These are phyloP conservation scores for Penicillium canariense DNA, from an alignment of 495 filamentous ascomycete genomes.

Conservation along the genomic window DNA sequence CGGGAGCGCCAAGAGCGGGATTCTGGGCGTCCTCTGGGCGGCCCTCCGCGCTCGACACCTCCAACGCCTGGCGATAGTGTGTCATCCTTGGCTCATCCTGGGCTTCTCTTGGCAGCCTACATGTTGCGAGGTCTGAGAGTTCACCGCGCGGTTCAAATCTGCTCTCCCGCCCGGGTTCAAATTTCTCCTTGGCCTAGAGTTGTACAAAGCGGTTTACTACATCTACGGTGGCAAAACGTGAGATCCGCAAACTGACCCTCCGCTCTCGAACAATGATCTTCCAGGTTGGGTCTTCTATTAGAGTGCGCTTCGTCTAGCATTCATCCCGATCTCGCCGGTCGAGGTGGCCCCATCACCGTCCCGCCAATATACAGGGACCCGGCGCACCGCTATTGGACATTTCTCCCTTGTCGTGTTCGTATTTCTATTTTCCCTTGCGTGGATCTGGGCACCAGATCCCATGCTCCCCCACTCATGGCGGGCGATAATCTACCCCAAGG, in stretches of 20 bases:
- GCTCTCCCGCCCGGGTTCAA: slow-evolving; percentile 7
- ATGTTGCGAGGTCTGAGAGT: slow-evolving; percentile 25
- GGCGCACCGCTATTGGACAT: not conserved
- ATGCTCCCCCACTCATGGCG: slow-evolving; percentile 24
- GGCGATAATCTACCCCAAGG: slow-evolving; percentile 22
- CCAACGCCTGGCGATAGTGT: slow-evolving; percentile 19
- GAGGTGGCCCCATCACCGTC: not conserved
- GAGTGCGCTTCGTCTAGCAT: not conserved
- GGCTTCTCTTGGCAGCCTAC: slow-evolving; percentile 28
- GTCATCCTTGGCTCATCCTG: slow-evolving; percentile 25
- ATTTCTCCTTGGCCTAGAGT: slow-evolving; percentile 30
- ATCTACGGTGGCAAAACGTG: slow-evolving; percentile 12
- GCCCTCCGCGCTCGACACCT: slow-evolving; percentile 12
- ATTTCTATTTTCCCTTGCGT: slow-evolving; percentile 10
- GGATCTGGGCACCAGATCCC: slow-evolving; percentile 4
- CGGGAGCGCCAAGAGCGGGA: slow-evolving; percentile 32
- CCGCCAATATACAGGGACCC: not conserved
- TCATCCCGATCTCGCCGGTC: not conserved
- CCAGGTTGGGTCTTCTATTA: not conserved
- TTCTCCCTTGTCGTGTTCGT: slow-evolving; percentile 10
- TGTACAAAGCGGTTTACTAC: slow-evolving; percentile 28
- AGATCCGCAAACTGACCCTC: not conserved
- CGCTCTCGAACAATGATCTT: not conserved
- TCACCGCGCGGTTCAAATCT: slow-evolving; percentile 29
- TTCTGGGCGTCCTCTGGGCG: slow-evolving; percentile 26